Evolutionary conservation across 352 stramenopile species (phyloP).

Genomic region (Phytophthora pisi): DNA sequence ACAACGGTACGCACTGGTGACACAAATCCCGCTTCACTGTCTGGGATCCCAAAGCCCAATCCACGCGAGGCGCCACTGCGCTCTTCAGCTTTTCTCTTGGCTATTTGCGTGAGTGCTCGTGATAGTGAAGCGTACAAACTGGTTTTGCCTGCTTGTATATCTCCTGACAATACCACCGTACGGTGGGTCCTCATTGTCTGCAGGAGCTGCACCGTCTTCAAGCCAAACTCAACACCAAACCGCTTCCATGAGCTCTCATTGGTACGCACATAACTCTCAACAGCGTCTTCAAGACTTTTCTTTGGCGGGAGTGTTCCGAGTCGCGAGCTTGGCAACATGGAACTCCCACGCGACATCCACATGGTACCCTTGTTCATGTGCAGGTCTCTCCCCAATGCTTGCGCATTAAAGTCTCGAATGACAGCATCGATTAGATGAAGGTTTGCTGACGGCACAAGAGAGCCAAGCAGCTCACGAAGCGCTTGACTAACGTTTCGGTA

Average conservation of each 20-base stretch:
- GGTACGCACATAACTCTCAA: constrained; percentile 33
- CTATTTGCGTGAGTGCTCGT: constrained; percentile 30
- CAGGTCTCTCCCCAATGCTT: constrained; percentile 29
- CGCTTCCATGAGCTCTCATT: constrained; percentile 31
- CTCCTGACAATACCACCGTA: constrained; percentile 48
- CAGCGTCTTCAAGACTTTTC: constrained; percentile 35
- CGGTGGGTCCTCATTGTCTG: constrained; percentile 36
- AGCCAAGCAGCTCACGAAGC: constrained; percentile 39
- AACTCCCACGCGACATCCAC: not conserved
- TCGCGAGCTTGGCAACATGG: not conserved
- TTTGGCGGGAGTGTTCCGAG: not conserved
- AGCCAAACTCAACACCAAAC: constrained; percentile 38
- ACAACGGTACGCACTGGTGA: constrained; percentile 38
- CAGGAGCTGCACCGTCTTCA: constrained; percentile 57
- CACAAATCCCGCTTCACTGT: constrained; percentile 9
- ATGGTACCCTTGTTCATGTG: constrained; percentile 29
- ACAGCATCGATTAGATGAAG: constrained; percentile 49
- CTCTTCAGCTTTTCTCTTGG: not conserved
- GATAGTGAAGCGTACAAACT: constrained; percentile 51
- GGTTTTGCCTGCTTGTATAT: constrained; percentile 59
- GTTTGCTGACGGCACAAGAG: constrained; percentile 22
- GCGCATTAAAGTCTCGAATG: constrained; percentile 46
- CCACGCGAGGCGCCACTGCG: not conserved
- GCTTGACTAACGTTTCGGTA: constrained; percentile 45
- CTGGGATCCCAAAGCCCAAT: not conserved